Base-by-base conservation (phyloP, 163 green algal species). In the Chloromonas sp. region DNA sequence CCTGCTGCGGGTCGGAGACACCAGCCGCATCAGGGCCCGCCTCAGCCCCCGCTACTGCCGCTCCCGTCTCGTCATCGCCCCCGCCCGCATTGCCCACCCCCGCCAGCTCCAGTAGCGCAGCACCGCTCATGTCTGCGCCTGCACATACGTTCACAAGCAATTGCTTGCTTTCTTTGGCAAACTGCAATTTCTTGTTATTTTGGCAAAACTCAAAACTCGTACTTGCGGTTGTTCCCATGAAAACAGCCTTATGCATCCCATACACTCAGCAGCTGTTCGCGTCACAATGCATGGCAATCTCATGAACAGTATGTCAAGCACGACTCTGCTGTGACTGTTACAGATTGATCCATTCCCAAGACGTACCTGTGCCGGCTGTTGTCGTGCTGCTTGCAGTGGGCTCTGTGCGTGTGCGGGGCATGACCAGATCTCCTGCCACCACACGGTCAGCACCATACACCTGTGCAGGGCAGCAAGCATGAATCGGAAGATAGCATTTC, bases 381-480 rank as follows among this genome's bases (percentile, higher is more conserved):
- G 36, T 36, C 36, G 36, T 81, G 80, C 71, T 58, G 14, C 61
- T 60, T 36, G 36, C 36, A 36, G 36, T 36, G 36, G 36, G 78
- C 3, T 2, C 59, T 71, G 58, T 84, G 83, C 78, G 81, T 76
- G 62, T 77, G 36, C 58, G 84, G 11, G 81, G 86, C 82, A 96
- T 83, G 59, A 97, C 95, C 62, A 98, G 87, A 85, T 98, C 95
- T 0, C 95, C 95, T 1, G 70, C 91, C 3, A 96, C 91, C 0
- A 87, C 91, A 1, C 11, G 14, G 0, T 87, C 81, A 0, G 61
- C 66, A 3, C 91, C 91, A 83, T 90, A 91, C 0, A 59, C 3
- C 81, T 79, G 60, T 36, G 36, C 36, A 36, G 36, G 36, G 36
- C 36, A 36, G 36, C 36, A 36, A 36, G 36, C 36, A 36, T 36